phyloP scores from a whole-genome alignment of 805 yeast genomes.

The Candida succiphila region DNA sequence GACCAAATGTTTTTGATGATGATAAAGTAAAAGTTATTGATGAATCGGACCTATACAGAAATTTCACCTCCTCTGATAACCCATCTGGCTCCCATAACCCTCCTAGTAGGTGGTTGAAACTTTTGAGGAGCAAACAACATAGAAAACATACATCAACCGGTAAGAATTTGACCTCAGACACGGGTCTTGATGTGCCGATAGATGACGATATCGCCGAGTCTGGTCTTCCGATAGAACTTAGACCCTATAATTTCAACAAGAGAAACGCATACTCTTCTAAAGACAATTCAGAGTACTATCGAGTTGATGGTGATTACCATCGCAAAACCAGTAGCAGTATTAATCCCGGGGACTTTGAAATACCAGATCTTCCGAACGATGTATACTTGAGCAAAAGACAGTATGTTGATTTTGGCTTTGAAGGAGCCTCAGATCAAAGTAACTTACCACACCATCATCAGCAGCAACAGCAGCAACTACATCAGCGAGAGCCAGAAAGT shows the following conservation, averaged over 20 bases:
- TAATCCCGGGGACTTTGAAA: neutral
- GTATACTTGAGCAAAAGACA: slow-evolving; percentile 21
- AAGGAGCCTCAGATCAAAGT: too few relatives aligned
- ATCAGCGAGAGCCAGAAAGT: too few relatives aligned
- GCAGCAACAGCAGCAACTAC: too few relatives aligned
- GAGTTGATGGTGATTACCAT: neutral
- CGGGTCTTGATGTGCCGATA: slow-evolving; percentile 13
- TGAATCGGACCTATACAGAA: slow-evolving; percentile 13
- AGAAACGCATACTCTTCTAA: too few relatives aligned
- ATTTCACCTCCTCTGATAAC: slow-evolving; percentile 4
- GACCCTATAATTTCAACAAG: slow-evolving; percentile 5
- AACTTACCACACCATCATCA: too few relatives aligned
- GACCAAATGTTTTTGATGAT: slow-evolving; percentile 12
- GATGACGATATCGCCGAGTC: slow-evolving; percentile 19
- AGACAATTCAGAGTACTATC: too few relatives aligned
- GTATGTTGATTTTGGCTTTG: slow-evolving; percentile 15
- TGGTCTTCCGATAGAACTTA: slow-evolving; percentile 20
- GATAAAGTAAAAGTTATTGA: slow-evolving; percentile 11
- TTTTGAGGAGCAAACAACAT: neutral
- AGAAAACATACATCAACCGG: neutral
- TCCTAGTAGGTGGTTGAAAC: neutral
- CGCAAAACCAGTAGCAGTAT: neutral
- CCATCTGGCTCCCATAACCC: neutral
- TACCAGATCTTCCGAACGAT: slow-evolving; percentile 6
- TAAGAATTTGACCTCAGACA: slow-evolving; percentile 1